phyloP scores from a whole-genome alignment of 2,329 filamentous ascomycete species.

The Neonectria hederae region DNA sequence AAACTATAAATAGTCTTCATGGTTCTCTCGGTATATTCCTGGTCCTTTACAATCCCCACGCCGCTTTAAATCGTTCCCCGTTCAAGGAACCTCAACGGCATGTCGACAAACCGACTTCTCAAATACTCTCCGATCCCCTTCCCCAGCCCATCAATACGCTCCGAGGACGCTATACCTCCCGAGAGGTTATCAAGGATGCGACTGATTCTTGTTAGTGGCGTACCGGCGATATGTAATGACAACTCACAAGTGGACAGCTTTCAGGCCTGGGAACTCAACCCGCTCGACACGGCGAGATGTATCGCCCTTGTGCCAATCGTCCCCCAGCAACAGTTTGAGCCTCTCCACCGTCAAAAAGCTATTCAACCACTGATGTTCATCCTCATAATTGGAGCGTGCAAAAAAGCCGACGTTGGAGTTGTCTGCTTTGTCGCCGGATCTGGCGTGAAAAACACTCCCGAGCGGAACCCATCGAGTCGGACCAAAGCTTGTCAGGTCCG shows the following conservation, averaged over 20 bases:
- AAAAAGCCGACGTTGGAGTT: slow-evolving; percentile 59
- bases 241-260: slow-evolving; percentile 42
- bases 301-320: slow-evolving; percentile 48
- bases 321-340: slow-evolving; percentile 50
- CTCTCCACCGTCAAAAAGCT: slow-evolving; percentile 51
- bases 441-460: slow-evolving; percentile 43
- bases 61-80: slow-evolving; percentile 46
- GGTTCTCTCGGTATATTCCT: too few relatives aligned
- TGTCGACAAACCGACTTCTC: slow-evolving; percentile 54
- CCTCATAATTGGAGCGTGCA: slow-evolving; percentile 46
- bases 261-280: slow-evolving; percentile 54
- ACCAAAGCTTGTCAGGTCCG: slow-evolving; percentile 40
- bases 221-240: background rate
- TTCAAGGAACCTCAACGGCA: slow-evolving; percentile 54
- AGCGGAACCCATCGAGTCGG: slow-evolving; percentile 41
- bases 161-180: slow-evolving; percentile 53
- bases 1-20: too few relatives aligned
- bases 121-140: slow-evolving; percentile 59
- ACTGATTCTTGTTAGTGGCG: slow-evolving; percentile 12
- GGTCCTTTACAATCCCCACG: background rate
- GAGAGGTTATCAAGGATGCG: slow-evolving; percentile 57
- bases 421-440: slow-evolving; percentile 53
- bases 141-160: slow-evolving; percentile 55
- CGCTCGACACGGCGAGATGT: slow-evolving; percentile 51
- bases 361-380: slow-evolving; percentile 59